phyloP scores from a whole-genome alignment of 2,329 filamentous ascomycete species.

The Seiridium unicorne region DNA sequence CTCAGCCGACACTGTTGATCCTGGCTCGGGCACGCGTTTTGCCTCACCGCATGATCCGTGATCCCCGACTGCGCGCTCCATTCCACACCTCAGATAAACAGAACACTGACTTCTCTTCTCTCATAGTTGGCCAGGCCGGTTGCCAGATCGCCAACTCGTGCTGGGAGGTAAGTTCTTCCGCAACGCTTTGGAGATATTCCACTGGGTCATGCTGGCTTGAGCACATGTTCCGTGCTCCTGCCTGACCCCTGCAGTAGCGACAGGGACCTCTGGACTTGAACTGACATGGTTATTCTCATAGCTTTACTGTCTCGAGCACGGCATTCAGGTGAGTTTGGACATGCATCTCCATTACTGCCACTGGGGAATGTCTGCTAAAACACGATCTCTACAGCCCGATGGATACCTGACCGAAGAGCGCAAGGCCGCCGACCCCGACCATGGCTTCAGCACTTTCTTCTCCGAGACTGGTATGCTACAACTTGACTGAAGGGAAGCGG shows the following conservation, averaged over 20 bases:
- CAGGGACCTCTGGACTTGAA: background rate
- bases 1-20: background rate
- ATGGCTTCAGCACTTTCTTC: constrained; percentile 99
- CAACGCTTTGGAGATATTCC: background rate
- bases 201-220: background rate
- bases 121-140: constrained; percentile 96
- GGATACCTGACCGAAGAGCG: constrained; percentile 98
- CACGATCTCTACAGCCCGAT: constrained; percentile 69
- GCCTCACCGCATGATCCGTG: constrained; percentile 41
- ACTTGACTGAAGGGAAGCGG: constrained; percentile 9
- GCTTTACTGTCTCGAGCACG: constrained; percentile 99
- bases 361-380: constrained; percentile 26
- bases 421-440: constrained; percentile 87
- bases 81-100: constrained; percentile 14
- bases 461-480: constrained; percentile 84
- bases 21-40: constrained; percentile 32
- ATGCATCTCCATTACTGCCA: constrained; percentile 5
- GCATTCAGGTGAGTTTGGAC: constrained; percentile 78
- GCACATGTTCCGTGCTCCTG: background rate
- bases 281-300: constrained; percentile 40
- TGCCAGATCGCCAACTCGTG: constrained; percentile 99
- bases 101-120: constrained; percentile 50
- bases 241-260: background rate
- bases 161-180: constrained; percentile 84
- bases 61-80: constrained; percentile 19